Percentiles rank a stretch among this genome's conserved stretches.
Evolutionary conservation across 2,329 filamentous ascomycete genomes (phyloP).

Genomic region (Magnaporthiopsis rhizophila): DNA sequence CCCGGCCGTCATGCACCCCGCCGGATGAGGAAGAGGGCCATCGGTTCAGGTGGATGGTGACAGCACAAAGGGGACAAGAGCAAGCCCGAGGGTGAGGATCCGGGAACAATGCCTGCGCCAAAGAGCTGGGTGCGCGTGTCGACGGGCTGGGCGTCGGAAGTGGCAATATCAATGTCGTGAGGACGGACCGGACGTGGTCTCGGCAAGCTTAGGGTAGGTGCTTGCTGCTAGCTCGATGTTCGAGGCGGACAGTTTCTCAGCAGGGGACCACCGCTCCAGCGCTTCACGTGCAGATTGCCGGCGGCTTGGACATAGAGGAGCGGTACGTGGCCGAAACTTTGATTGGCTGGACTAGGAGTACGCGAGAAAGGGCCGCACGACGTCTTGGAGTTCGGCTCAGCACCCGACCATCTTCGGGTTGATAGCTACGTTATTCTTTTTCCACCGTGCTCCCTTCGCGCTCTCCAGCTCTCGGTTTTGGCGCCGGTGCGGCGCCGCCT

Average conservation of each 20-base stretch:
- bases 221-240: neutral
- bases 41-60: neutral
- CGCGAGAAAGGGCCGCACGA: neutral
- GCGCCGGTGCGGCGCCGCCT: neutral
- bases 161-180: neutral
- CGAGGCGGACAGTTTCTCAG: neutral
- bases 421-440: too few species aligned
- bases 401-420: neutral
- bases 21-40: slow-evolving; percentile 1
- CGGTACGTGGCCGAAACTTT: neutral
- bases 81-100: neutral
- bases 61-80: neutral
- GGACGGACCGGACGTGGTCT: neutral
- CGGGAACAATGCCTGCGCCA: neutral
- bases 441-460: neutral
- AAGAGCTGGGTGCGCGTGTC: neutral
- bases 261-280: neutral
- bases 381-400: neutral
- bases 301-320: neutral
- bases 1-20: slow-evolving; percentile 6
- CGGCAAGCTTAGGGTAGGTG: neutral
- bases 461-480: neutral
- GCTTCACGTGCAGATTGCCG: neutral
- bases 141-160: neutral
- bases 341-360: neutral